Evolutionary conservation across 2,329 filamentous ascomycete species (phyloP).

Genomic region (Blastomyces silverae): DNA sequence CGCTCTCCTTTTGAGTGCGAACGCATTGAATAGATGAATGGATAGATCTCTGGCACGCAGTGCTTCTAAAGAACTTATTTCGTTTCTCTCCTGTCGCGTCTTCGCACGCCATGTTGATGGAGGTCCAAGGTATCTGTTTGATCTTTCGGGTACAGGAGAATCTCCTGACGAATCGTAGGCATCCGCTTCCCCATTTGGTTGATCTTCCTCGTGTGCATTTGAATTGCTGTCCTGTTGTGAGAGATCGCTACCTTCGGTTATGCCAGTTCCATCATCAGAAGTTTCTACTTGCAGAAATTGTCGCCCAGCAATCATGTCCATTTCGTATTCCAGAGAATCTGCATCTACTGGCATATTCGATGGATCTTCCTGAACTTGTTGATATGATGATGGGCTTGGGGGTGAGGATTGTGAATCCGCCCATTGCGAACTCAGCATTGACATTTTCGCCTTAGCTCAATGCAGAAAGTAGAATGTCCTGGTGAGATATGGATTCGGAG

Average conservation of each 20-base stretch:
- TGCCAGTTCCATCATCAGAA: slow-evolving; percentile 27
- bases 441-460: not conserved
- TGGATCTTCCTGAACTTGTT: not conserved
- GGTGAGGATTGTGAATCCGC: not conserved
- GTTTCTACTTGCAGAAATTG: slow-evolving; percentile 18
- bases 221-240: slow-evolving; percentile 6
- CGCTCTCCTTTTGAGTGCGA: slow-evolving; percentile 55
- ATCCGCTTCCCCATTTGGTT: not conserved
- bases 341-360: not conserved
- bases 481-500: not conserved
- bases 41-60: slow-evolving; percentile 60
- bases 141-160: slow-evolving; percentile 13
- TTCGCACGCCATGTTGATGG: slow-evolving; percentile 72
- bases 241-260: slow-evolving; percentile 5
- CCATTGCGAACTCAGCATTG: not conserved
- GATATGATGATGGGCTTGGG: not conserved
- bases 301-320: not conserved
- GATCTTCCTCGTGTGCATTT: slow-evolving; percentile 13
- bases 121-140: slow-evolving; percentile 64
- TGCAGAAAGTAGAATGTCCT: not conserved
- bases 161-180: slow-evolving; percentile 14
- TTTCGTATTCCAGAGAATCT: not conserved
- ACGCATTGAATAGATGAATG: slow-evolving; percentile 72
- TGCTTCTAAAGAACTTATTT: slow-evolving; percentile 58
- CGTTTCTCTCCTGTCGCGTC: slow-evolving; percentile 73